Conservation (phyloP, 768 basidiomycete species). For the Rhizopogon sp. region DNA sequence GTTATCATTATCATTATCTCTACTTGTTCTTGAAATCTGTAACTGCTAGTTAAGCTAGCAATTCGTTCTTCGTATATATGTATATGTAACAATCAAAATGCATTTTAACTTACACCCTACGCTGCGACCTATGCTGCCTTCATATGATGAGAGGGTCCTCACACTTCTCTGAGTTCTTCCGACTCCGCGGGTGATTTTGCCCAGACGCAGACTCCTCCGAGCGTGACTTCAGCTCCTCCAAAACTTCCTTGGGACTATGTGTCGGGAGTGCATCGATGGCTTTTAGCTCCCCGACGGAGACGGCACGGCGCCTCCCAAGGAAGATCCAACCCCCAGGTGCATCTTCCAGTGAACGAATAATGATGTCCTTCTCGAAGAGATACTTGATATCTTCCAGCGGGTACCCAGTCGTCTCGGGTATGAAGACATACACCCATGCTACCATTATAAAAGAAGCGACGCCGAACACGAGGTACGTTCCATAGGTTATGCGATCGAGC, state of each 20-base stretch:
- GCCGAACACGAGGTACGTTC: slow-evolving; percentile 31
- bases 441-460: slow-evolving; percentile 24
- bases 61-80: background rate
- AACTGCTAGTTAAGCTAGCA: background rate
- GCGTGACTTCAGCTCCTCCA: background rate
- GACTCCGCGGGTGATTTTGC: background rate
- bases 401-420: slow-evolving; percentile 37
- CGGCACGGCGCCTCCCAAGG: slow-evolving; percentile 17
- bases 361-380: slow-evolving; percentile 29
- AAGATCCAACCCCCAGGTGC: slow-evolving; percentile 28
- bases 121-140: background rate
- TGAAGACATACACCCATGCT: slow-evolving; percentile 28
- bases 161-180: background rate
- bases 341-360: slow-evolving; percentile 25
- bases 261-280: background rate
- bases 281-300: slow-evolving; percentile 23
- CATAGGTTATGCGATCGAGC: slow-evolving; percentile 21
- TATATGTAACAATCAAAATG: background rate
- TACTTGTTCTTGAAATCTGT: too few species aligned
- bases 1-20: background rate
- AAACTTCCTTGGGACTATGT: background rate
- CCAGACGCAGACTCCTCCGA: background rate
- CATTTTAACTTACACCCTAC: background rate
- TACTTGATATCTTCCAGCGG: slow-evolving; percentile 33
- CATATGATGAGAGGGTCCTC: background rate